Base-by-base conservation (phyloP, 257 asterid species). In the Paraleonurus japonicus region DNA sequence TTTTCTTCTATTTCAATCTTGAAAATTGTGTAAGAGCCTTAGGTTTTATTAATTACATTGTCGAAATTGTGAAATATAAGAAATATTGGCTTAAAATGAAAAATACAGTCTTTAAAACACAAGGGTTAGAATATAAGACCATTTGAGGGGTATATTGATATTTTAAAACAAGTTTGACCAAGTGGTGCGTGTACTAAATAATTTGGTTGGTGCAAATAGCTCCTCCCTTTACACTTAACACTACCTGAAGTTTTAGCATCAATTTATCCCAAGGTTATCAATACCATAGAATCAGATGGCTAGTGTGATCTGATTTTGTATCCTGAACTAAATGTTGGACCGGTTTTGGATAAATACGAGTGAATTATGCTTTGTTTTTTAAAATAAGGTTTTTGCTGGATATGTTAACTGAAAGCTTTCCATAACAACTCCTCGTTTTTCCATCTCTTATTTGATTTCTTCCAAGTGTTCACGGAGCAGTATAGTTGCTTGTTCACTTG, bases 261-360 rank as follows among this genome's bases (percentile, higher is more conserved):
- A 23, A 26, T 33, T 22, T 71, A 16, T 11, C 37, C 11, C 6
- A 13, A 26, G 7, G 17, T 26, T 48, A 64, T 23, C 28, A 65
- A 39, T 47, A n/a, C 23, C 4, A 37, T 70, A 58, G 20, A 37
- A 63, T 26, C 20, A 37, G 41, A 39, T 45, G 62, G 17, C 45
- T 23, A 48, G 16, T 15, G 10, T 30, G 7, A 37, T 33, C 6
- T 51, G 24, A 24, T 65, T 43, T 65, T 66, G 39, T 33, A 50
- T 17, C 41, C 33, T 59, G 7, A 3, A 24, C n/a, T n/a, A 53
- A 62, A 16, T 41, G 64, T 48, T 71, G 43, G 68, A 33, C 53
- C 41, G 67, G 60, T 62, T 69, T 17, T 57, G 26, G 43, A 73
- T 20, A 11, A 65, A 43, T 23, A 50, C 22, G 64, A 43, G n/a